Conservation (phyloP, 1,139 yeast genomes). For the Maudiozyma humilis region DNA sequence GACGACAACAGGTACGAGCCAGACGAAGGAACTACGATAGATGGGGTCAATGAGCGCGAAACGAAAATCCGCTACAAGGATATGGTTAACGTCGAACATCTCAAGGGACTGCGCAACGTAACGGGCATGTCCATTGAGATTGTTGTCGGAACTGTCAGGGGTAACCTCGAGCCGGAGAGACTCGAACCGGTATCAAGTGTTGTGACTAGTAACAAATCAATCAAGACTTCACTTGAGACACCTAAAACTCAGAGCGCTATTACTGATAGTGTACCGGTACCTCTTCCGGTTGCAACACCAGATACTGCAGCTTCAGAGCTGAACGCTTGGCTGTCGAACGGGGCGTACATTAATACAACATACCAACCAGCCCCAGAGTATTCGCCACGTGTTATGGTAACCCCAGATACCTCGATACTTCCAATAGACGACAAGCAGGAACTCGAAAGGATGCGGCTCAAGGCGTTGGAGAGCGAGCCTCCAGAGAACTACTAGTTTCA, state of each 20-base stretch:
- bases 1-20: background rate
- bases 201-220: too few relatives aligned
- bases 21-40: background rate
- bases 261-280: background rate
- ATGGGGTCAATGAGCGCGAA: conserved; percentile 11
- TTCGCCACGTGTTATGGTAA: conserved; percentile 15
- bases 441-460: conserved; percentile 29
- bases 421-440: conserved; percentile 31
- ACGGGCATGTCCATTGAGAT: conserved; percentile 72
- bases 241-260: conserved; percentile 1
- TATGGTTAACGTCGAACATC: conserved; percentile 68
- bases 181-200: too few relatives aligned
- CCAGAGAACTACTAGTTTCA: conserved; percentile 14
- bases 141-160: conserved; percentile 68
- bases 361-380: conserved; percentile 24
- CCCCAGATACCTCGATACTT: conserved; percentile 16
- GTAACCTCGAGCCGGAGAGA: conserved; percentile 2
- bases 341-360: conserved; percentile 9
- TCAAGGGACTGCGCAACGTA: conserved; percentile 67
- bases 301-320: conserved; percentile 2
- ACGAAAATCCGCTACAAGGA: conserved; percentile 29
- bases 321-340: conserved; percentile 17
- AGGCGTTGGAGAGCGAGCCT: conserved; percentile 34
- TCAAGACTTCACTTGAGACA: too few relatives aligned
- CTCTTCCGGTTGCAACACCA: background rate